Evolutionary conservation across 352 stramenopile species (phyloP), one percentile per base, ranked within the genome.

Genomic region (Elongisporangium undulatum): DNA sequence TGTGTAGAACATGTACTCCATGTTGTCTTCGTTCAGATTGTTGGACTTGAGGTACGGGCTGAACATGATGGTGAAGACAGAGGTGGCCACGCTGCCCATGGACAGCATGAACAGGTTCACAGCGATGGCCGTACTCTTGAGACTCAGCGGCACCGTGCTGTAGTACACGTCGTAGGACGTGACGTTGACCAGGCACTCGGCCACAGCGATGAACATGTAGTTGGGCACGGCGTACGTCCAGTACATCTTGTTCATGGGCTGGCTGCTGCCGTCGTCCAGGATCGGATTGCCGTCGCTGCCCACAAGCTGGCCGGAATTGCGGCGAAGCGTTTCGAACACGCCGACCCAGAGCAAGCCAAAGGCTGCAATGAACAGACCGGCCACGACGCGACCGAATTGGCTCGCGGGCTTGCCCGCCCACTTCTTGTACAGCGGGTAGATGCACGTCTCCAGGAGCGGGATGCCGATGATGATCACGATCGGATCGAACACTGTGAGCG

Each of bases 1-100:
- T 1, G 67, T 70, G 66, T 84, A 89, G 64, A 86, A 85, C 75
- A 89, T 84, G 67, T 86, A 87, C 74, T 89, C 79, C 21, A 89
- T 57, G 64, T 87, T 59, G 61, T 70, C 69, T 2, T 86, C 66
- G 67, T 89, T 89, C 55, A 89, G 58, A 67, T 87, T 53, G 67
- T 89, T 62, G 10, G 58, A 64, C 39, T 61, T 56, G 16, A 89
- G 51, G 64, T 85, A 82, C 53, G 63, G 68, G 26, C 63, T 61
- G 68, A 87, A 89, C 68, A 89, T 80, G 65, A 89, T 79, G 16
- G 75, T 85, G 64, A 87, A 85, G 26, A 75, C 73, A 7, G 75
- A 85, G 24, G 76, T 84, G 57, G 82, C 69, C 57, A 75, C 77
- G 52, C 60, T 81, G 62, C 76, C 76, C 66, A 84, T 79, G 49